Base-by-base conservation (phyloP, 768 basidiomycete species). In the Rhizopogon vinicolor region DNA sequence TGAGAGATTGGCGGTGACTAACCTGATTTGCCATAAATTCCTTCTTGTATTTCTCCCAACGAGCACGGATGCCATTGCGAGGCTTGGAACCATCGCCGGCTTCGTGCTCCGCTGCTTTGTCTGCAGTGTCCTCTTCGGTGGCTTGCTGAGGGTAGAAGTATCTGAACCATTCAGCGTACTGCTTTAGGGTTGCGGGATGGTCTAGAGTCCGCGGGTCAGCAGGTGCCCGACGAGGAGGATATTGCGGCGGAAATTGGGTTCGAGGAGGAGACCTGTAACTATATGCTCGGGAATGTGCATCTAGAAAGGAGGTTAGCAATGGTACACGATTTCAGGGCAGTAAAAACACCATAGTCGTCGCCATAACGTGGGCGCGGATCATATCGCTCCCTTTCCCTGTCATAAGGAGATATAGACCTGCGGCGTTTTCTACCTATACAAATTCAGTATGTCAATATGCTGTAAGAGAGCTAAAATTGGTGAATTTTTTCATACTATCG, bases 21-120 rank as follows among this genome's bases (percentile, higher is more conserved):
- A 95, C 94, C 87, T 97, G 94, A 56, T 82, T 81, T 44, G 85
- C 86, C 53, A 86, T 78, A 67, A 94, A 95, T 51, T 90, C 87
- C 72, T 93, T 94, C 74, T 93, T 92, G 69, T 97, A 96, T 66
- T 91, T 91, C 71, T 96, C 93, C 86, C 93, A 97, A 48, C 84
- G 83, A 57, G 81, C 70, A 70, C 84, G 86, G 72, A 92, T 92
- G 52, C 89, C 90, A 60, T 90, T 89, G 41, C 90, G 84, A 42
- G 91, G 90, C 68, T 89, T 91, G 28, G 85, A 79, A 39, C 89
- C 89, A 64, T 91, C 86, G 16, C 84, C 89, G 7, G 89, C 89
- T 67, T 90, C 87, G 67, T 86, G 85, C 62, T 92, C 90, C 13
- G 89, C 89, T 49, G 84, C 87, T 64, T 91, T 91, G 74, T 91